Evolutionary conservation across 2,329 filamentous ascomycete species (phyloP), one percentile per base, ranked within the genome.

Genomic region (Cadophora sp.): DNA sequence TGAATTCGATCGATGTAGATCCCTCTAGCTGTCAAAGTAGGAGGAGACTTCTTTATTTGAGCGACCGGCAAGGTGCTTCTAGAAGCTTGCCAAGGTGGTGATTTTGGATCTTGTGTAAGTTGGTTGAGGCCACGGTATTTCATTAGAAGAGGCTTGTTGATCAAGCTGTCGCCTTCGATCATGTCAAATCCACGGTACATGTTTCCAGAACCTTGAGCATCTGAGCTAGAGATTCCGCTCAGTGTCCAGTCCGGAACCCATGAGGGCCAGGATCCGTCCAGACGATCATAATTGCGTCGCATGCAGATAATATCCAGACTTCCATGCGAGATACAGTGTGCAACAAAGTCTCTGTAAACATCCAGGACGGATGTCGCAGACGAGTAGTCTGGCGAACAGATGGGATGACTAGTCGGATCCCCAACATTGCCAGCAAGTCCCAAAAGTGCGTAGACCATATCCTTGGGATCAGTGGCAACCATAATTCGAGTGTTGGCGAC

Each of bases 401-500:
- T 29, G 24, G 55, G 55, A 59, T 59, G 55, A 31, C 31, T 59
- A 12, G n/a, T 26, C n/a, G 34, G 55, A 40, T 59, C 55, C 2
- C 55, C 19, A 40, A 59, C 31, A 59, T 59, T 40, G 8, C 55
- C 55, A 16, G 55, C 55, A 19, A 59, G 55, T 26, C 55, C 55
- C n/a, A 59, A 6, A 4, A 59, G 34, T 24, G 55, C 55, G 8
- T 59, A 59, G 8, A 59, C 34, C 55, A 59, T 59, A 29, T 59
- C 55, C 55, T 40, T 59, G 19, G 55, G 55, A 40, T 59, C 55
- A 12, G 55, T 59, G n/a, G 55, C 55, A 14, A 59, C 55, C 55
- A 59, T 59, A 9, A 59, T 59, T 6, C 55, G 55, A 40, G 55
- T 59, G n/a, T 59, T 59, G 31, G 34, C 55, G 31, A 59, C 55